Conservation (phyloP, 257 asterid genomes). For the Haberlea rhodopensis region DNA sequence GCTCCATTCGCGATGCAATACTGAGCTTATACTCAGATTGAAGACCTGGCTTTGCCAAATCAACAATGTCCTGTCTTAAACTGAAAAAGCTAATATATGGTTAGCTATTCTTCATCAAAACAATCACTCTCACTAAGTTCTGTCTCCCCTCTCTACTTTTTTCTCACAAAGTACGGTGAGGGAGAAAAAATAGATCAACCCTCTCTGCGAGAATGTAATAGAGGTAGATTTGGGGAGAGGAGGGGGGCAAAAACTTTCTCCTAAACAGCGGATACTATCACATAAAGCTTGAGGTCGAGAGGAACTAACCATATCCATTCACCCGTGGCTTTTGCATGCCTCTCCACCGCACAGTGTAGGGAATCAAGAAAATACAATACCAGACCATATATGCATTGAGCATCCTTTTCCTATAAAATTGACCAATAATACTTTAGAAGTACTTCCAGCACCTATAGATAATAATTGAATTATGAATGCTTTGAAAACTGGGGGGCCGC, state of each 20-base stretch:
- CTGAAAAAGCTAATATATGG: slow-evolving; percentile 34
- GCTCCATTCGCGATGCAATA: slow-evolving; percentile 64
- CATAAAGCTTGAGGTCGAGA: not conserved
- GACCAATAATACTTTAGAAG: not conserved
- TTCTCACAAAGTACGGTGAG: not conserved
- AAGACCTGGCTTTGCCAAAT: slow-evolving; percentile 78
- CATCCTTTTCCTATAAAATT: slow-evolving; percentile 69
- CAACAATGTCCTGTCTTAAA: slow-evolving; percentile 76
- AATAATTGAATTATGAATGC: not conserved
- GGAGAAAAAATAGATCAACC: not conserved
- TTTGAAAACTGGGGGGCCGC: not conserved
- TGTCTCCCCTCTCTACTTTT: not conserved
- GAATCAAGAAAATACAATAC: slow-evolving; percentile 78
- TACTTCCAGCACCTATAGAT: not conserved
- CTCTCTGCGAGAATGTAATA: not conserved
- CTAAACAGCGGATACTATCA: not conserved
- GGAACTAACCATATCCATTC: slow-evolving; percentile 85
- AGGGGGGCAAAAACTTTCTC: not conserved
- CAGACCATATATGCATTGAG: slow-evolving; percentile 78
- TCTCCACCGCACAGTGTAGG: slow-evolving; percentile 70
- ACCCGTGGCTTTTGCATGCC: slow-evolving; percentile 80
- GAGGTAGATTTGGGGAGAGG: not conserved
- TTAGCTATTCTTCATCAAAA: slow-evolving; percentile 4
- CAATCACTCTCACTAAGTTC: not conserved
- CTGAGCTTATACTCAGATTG: slow-evolving; percentile 50